Evolutionary conservation across 78 protist species (phyloP), one percentile per base, ranked within the genome.

Genomic region (Protostelium mycophagum): DNA sequence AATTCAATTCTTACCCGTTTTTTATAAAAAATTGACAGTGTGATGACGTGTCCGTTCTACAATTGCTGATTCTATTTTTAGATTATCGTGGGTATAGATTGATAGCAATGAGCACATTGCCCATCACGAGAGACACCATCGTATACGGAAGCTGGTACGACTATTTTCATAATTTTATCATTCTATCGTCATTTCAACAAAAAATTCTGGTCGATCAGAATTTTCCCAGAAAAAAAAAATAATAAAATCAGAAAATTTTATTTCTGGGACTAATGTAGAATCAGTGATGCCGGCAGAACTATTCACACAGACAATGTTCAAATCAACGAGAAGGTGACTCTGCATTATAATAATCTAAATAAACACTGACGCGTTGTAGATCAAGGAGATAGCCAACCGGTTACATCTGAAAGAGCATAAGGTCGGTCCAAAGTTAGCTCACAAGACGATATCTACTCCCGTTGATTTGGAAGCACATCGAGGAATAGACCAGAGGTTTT

Each of bases 271-370:
- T n/a, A n/a, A n/a, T n/a, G n/a, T n/a, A n/a, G n/a, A n/a, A n/a
- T 83, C 35, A 89, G 95, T 87, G 95, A 93, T 93, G 94, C 92
- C 90, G 94, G 94, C 38, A 93, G 84, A n/a, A 83, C 92, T 35
- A 91, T 93, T 28, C 92, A 93, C 35, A 88, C 83, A 25, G 37
- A 85, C 9, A 83, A 88, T 28, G 87, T 35, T 28, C 38, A 34
- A 0, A 84, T 93, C 83, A 93, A 93, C 83, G 63, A 93, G 84
- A 89, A 93, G 34, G 89, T 93, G 95, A 90, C 87, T 51, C n/a
- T 38, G 0, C n/a, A n/a, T n/a, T n/a, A 16, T 51, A 25, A 16
- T 51, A 51, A 16, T 51, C 73, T 51, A 16, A 51, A 5, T 5
- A 25, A 51, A 51, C 5, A 5, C 16, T 5, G 16, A 5, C 5